phyloP scores from a whole-genome alignment of 257 asterid species.

The Euphrasia confusa region DNA sequence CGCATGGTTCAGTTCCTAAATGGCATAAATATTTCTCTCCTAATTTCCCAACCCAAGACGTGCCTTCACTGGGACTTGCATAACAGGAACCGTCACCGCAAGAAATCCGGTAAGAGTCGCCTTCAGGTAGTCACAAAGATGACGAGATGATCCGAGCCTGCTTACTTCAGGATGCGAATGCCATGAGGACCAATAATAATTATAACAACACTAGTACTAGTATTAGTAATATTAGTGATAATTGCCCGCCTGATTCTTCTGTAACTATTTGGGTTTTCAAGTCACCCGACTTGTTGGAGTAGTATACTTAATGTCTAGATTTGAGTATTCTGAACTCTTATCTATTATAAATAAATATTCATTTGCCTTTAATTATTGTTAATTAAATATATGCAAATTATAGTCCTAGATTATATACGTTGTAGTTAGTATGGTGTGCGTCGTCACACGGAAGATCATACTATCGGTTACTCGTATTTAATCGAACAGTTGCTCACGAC shows the following conservation, averaged over 20 bases:
- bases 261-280: conserved; percentile 85
- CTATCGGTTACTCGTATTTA: too few species aligned
- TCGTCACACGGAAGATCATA: too few species aligned
- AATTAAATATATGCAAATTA: too few species aligned
- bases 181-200: conserved; percentile 29
- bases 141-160: conserved; percentile 88
- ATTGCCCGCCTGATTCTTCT: conserved; percentile 35
- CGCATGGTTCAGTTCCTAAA: conserved; percentile 92
- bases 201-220: too few species aligned
- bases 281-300: too few species aligned
- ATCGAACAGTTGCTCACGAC: too few species aligned
- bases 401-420: too few species aligned
- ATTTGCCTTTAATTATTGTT: too few species aligned
- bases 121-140: conserved; percentile 81
- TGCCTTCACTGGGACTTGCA: conserved; percentile 60
- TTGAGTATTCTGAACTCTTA: too few species aligned
- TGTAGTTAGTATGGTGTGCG: too few species aligned
- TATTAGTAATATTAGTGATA: neutral
- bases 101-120: conserved; percentile 94
- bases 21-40: conserved; percentile 52
- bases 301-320: too few species aligned
- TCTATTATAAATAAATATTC: too few species aligned
- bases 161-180: conserved; percentile 45
- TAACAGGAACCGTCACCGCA: conserved; percentile 52
- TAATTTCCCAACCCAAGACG: conserved; percentile 45